Conservation (phyloP, 768 basidiomycete species). For the Mycena amicta region DNA sequence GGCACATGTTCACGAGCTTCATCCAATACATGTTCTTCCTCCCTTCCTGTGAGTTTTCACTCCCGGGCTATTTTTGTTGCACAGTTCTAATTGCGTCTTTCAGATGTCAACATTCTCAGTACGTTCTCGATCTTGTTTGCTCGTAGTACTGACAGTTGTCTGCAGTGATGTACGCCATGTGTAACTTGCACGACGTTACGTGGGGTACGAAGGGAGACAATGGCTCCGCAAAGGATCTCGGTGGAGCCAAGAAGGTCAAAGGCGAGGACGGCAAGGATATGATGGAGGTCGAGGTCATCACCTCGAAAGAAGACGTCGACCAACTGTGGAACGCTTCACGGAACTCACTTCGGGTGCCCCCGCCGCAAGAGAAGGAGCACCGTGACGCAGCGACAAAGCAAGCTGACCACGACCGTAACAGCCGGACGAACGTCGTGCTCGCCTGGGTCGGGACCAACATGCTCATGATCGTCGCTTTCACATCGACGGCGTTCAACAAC, state of each 20-base stretch:
- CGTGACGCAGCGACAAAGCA: conserved; percentile 89
- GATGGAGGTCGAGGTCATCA: conserved; percentile 84
- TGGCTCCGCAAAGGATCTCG: conserved; percentile 83
- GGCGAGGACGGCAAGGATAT: conserved; percentile 83
- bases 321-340: conserved; percentile 82
- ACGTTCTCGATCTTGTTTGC: conserved; percentile 25
- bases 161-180: conserved; percentile 90
- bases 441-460: conserved; percentile 87
- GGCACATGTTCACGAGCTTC: conserved; percentile 97
- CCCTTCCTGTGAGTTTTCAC: conserved; percentile 68
- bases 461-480: conserved; percentile 76
- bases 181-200: conserved; percentile 86
- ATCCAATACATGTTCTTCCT: conserved; percentile 90
- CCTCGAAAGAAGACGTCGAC: conserved; percentile 84
- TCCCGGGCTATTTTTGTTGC: too few species aligned
- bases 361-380: conserved; percentile 76
- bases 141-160: conserved; percentile 2
- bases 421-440: conserved; percentile 82
- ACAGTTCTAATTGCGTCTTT: too few species aligned
- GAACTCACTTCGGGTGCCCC: conserved; percentile 64
- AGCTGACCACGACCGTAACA: conserved; percentile 82
- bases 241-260: conserved; percentile 88
- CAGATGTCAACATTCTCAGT: conserved; percentile 82
- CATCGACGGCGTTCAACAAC: conserved; percentile 71
- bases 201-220: conserved; percentile 96